Conservation (phyloP, 805 yeast genomes). For the Nakazawaea molendinolei region DNA sequence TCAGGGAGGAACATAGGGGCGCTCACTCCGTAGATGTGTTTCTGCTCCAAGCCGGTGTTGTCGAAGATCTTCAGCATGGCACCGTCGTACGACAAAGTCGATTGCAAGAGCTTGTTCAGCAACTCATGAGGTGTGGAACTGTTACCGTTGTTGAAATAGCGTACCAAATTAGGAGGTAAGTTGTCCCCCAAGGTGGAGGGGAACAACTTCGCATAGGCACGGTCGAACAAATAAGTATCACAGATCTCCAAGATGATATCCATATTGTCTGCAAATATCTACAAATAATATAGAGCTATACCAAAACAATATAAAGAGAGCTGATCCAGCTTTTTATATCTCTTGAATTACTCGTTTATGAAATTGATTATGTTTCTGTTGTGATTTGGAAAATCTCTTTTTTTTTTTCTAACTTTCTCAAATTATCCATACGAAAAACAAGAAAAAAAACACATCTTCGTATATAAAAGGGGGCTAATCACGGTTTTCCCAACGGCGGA, state of each 20-base stretch:
- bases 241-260: conserved; percentile 82
- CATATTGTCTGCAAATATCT: too few species aligned
- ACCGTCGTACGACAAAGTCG: conserved; percentile 6
- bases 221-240: conserved; percentile 73
- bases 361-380: too few species aligned
- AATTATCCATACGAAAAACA: too few species aligned
- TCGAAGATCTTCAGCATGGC: conserved; percentile 13
- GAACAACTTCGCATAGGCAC: conserved; percentile 58
- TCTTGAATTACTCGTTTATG: too few species aligned
- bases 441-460: too few species aligned
- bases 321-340: too few species aligned
- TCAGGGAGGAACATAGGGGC: conserved; percentile 54
- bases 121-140: conserved; percentile 9
- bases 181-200: conserved; percentile 47
- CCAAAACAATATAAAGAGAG: too few species aligned
- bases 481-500: too few species aligned
- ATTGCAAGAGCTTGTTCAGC: conserved; percentile 2
- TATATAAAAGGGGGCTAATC: too few species aligned
- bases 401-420: too few species aligned
- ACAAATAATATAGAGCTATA: too few species aligned
- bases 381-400: too few species aligned
- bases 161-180: conserved; percentile 22
- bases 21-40: conserved; percentile 29
- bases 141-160: conserved; percentile 16
- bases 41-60: background rate